Conservation (phyloP, 139 green algal genomes). For the Chara braunii region DNA sequence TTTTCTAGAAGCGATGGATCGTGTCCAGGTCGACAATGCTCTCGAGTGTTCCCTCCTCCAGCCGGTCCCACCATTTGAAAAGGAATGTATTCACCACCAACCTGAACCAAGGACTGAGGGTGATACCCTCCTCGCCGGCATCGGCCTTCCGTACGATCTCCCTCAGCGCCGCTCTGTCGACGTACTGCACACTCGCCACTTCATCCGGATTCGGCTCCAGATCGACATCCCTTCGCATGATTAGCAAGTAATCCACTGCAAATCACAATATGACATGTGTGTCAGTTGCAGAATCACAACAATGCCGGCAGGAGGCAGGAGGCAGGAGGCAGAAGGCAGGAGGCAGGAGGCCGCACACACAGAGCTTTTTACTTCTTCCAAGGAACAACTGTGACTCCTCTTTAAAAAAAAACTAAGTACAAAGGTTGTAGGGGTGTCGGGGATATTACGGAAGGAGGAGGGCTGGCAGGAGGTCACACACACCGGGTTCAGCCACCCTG, state of each 20-base stretch:
- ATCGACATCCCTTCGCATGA: constrained; percentile 48
- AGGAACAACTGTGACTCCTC: no score
- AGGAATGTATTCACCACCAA: constrained; percentile 83
- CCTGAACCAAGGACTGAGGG: constrained; percentile 85
- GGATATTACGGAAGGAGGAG: no score
- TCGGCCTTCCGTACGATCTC: constrained; percentile 47
- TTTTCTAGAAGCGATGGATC: constrained; percentile 25
- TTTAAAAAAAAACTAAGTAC: no score
- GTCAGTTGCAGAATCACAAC: no score
- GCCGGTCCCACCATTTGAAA: constrained; percentile 71
- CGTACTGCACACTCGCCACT: constrained; percentile 44
- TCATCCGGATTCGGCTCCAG: constrained; percentile 62
- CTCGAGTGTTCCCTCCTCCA: constrained; percentile 47
- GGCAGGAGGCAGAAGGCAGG: no score
- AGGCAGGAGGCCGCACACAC: no score
- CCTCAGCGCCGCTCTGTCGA: constrained; percentile 40
- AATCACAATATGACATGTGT: no score
- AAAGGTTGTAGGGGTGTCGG: no score
- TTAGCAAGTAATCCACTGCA: constrained; percentile 96
- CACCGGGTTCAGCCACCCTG: no score
- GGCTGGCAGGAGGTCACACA: no score
- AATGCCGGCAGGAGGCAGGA: no score
- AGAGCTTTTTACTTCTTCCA: no score
- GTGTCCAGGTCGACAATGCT: constrained; percentile 29
- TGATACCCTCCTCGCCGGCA: constrained; percentile 43